Base-by-base conservation (phyloP, 2,329 filamentous ascomycete genomes). In the Calonectria ilicicola region DNA sequence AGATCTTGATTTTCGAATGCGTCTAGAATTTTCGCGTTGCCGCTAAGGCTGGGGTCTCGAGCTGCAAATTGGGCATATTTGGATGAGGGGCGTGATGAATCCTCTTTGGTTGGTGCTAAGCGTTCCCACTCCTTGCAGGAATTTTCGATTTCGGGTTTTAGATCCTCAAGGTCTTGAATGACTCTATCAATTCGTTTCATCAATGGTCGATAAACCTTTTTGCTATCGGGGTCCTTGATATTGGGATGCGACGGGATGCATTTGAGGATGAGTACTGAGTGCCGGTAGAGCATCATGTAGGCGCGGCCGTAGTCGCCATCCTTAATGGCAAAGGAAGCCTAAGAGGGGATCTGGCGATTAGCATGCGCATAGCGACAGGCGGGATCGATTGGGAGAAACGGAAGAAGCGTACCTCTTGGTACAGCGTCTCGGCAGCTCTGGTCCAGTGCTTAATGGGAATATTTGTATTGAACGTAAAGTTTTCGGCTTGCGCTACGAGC, bases 221-320 rank as follows among this genome's bases (percentile, higher is more conserved):
- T 90, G 10, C 91, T 92, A 42, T 93, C 91, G 12, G 91, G 88
- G 9, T 91, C 89, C 77, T 90, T 93, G 56, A 91, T 91, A 69
- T 97, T 91, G 1, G 96, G 95, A 78, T 98, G 97, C 1, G 86
- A 89, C 0, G 91, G 89, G 10, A 99, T 87, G 67, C 93, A 89
- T 8, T 95, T 90, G 32, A 98, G 86, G 27, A 98, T 91, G n/a
- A 99, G 91, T 66, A 93, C 89, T 12, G 95, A 95, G 84, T 98
- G 95, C 77, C 97, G 92, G 82, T 97, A 95, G n/a, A 98, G 90
- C 72, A 98, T 91, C 67, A 98, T 90, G 83, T 98, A 99, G 5
- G 96, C 94, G 81, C 97, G 93, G 78, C 95, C 91, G 75, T 95
- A 91, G 84, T 98, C 96, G 79, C 93, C 93, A 83, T 98, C 96